These are phyloP conservation scores for Solanum paucissectum DNA, from an alignment of 257 asterid species.

Conservation along the genomic window DNA sequence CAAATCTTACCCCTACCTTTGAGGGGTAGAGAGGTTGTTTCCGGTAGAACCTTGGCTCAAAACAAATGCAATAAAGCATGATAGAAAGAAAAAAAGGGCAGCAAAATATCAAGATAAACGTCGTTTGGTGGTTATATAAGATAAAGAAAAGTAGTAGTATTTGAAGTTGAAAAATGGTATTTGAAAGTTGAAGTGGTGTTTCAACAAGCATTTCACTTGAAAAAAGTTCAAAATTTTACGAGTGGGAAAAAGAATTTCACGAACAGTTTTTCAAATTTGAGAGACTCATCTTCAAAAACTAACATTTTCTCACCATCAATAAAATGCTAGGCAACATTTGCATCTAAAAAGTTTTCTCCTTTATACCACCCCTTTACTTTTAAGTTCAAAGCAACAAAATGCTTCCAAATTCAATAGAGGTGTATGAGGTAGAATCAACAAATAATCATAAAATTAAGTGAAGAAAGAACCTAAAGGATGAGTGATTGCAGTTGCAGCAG, in stretches of 20 bases:
- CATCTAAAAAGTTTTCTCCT: not conserved
- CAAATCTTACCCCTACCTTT: not conserved
- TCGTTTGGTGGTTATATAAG: not conserved
- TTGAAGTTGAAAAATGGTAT: not conserved
- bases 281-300: not conserved
- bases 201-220: not conserved
- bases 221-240: not conserved
- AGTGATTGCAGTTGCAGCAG: slow-evolving; percentile 80
- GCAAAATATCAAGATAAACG: not conserved
- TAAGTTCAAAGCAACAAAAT: not conserved
- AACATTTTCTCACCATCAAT: not conserved
- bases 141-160: not conserved
- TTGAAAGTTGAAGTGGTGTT: not conserved
- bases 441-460: not conserved
- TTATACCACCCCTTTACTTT: not conserved
- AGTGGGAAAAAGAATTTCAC: not conserved
- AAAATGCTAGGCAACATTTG: not conserved
- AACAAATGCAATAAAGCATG: not conserved
- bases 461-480: slow-evolving; percentile 66
- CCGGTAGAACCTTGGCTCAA: not conserved
- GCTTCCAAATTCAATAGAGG: not conserved
- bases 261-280: not conserved
- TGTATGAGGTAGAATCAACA: not conserved
- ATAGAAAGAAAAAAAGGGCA: not conserved
- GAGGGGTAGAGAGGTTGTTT: not conserved